Evolutionary conservation across 495 filamentous ascomycete species (phyloP).

Genomic region (Collariella sp.): DNA sequence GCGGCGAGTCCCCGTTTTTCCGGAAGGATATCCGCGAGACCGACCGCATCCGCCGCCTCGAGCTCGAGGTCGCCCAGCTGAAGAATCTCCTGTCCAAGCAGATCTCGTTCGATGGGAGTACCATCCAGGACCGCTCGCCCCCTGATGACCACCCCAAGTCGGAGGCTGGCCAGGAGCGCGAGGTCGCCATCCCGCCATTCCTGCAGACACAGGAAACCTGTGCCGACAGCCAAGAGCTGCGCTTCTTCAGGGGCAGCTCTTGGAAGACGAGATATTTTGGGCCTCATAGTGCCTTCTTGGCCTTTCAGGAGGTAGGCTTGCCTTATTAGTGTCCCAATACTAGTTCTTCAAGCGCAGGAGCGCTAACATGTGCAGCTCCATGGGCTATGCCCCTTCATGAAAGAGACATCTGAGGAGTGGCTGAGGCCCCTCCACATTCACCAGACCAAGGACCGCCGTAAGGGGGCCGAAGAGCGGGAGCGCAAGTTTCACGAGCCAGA

Average conservation of each 20-base stretch:
- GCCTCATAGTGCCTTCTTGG: conserved; percentile 39
- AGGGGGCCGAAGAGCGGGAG: conserved; percentile 29
- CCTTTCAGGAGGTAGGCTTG: conserved; percentile 29
- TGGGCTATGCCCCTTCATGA: conserved; percentile 40
- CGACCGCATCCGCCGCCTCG: conserved; percentile 41
- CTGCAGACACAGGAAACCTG: conserved; percentile 21
- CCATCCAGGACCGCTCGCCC: conserved; percentile 27
- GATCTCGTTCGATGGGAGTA: conserved; percentile 29
- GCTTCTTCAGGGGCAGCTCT: conserved; percentile 32
- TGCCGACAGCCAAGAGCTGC: conserved; percentile 28
- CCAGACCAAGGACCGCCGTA: conserved; percentile 29
- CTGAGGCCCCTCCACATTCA: conserved; percentile 31
- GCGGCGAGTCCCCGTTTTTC: conserved; percentile 23
- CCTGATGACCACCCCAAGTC: conserved; percentile 10
- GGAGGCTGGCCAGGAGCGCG: conserved; percentile 9
- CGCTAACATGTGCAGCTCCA: conserved; percentile 24
- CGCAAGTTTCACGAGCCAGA: conserved; percentile 25
- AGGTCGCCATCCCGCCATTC: conserved; percentile 12
- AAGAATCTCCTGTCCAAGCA: conserved; percentile 34
- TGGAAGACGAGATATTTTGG: conserved; percentile 44
- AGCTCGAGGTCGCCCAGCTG: conserved; percentile 42
- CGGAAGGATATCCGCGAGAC: conserved; percentile 32
- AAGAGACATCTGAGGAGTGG: conserved; percentile 38
- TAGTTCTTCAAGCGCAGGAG: neutral
- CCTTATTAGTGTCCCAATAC: no score